phyloP scores from a whole-genome alignment of 306 rosid species.

The Fagus crenata region DNA sequence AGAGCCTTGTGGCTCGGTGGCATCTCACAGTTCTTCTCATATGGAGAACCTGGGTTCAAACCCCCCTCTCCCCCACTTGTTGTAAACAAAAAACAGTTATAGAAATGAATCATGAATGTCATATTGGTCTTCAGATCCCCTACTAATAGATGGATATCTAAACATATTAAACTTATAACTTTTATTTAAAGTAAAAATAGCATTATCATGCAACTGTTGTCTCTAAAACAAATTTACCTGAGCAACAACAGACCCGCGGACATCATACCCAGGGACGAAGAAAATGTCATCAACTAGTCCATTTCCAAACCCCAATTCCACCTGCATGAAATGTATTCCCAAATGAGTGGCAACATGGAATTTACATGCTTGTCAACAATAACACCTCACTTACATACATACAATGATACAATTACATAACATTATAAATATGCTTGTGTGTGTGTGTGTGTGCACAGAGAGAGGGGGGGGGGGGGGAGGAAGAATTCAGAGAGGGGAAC shows the following conservation, averaged over 20 bases:
- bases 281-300: slow-evolving; percentile 60
- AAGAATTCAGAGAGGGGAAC: slow-evolving; percentile 1
- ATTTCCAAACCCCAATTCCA: slow-evolving; percentile 86
- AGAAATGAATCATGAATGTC: not conserved
- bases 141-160: not conserved
- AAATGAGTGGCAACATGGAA: slow-evolving; percentile 27
- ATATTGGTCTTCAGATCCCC: not conserved
- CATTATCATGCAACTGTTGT: not conserved
- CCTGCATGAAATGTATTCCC: slow-evolving; percentile 54
- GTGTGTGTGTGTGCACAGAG: not conserved
- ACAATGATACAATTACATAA: too few species aligned
- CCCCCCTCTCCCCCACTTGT: too few species aligned
- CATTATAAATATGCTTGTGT: not conserved
- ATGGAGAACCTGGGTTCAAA: too few species aligned
- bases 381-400: not conserved
- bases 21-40: too few species aligned
- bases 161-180: slow-evolving; percentile 3
- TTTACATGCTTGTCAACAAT: slow-evolving; percentile 21
- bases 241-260: slow-evolving; percentile 85
- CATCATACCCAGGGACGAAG: slow-evolving; percentile 80
- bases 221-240: slow-evolving; percentile 63
- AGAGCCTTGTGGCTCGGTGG: too few species aligned
- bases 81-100: too few species aligned
- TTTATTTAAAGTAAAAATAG: slow-evolving; percentile 10
- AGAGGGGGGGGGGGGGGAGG: slow-evolving; percentile 4